These are phyloP conservation scores for Gynandropsis gynandra DNA, from an alignment of 345 rosid genomes.

Conservation along the genomic window DNA sequence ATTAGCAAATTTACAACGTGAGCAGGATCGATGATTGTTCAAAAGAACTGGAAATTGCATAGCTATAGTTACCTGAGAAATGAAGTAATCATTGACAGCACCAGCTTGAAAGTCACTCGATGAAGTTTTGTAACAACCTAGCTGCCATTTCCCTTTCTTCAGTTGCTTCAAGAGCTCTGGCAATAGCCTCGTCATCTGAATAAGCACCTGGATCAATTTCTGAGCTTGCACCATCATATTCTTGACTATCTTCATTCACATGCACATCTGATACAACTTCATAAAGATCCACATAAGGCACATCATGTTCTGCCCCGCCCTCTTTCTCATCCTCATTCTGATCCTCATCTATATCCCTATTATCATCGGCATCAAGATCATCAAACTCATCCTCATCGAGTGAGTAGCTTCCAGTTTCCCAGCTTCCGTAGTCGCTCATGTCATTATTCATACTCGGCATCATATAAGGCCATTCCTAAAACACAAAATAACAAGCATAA, in stretches of 20 bases:
- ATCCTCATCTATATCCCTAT: no score
- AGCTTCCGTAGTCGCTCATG: conserved; percentile 71
- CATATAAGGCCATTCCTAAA: conserved; percentile 84
- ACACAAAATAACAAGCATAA: conserved; percentile 7
- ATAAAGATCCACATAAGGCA: conserved; percentile 35
- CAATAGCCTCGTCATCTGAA: no score
- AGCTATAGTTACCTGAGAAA: conserved; percentile 71
- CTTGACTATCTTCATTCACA: no score
- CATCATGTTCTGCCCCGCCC: conserved; percentile 27
- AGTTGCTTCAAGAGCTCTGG: no score
- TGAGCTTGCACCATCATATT: no score
- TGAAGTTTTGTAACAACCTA: no score
- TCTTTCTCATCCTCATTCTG: conserved; percentile 47
- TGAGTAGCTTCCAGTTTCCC: conserved; percentile 66
- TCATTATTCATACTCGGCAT: conserved; percentile 66
- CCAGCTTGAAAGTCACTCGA: conserved; percentile 91
- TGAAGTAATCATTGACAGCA: conserved; percentile 74
- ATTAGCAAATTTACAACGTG: neutral
- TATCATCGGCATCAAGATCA: conserved; percentile 38
- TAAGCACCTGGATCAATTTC: no score
- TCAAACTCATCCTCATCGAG: conserved; percentile 61
- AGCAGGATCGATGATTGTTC: neutral
- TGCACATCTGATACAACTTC: no score
- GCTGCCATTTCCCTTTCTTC: no score
- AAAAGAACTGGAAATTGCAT: conserved; percentile 14